phyloP scores from a whole-genome alignment of 2,329 filamentous ascomycete species.

The Thermothelomyces thermophilus region DNA sequence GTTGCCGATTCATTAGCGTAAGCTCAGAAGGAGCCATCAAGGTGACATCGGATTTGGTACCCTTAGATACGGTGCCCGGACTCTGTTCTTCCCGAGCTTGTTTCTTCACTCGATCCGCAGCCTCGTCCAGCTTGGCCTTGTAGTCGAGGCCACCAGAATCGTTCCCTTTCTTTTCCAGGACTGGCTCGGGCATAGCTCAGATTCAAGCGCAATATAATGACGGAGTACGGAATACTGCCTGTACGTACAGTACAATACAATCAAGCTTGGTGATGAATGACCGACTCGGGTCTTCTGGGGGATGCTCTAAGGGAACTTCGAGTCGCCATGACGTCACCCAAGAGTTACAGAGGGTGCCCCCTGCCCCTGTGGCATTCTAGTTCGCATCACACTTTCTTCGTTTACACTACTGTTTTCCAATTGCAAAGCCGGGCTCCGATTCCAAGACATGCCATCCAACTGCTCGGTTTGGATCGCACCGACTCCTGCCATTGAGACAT shows the following conservation, averaged over 20 bases:
- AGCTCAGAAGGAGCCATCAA: not conserved
- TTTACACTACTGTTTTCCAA: too few species aligned
- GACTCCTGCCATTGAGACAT: too few species aligned
- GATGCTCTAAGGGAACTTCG: too few species aligned
- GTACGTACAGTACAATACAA: too few species aligned
- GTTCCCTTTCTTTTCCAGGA: conserved; percentile 10
- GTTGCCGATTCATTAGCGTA: not conserved
- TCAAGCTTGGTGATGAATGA: too few species aligned
- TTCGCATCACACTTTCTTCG: too few species aligned
- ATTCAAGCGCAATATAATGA: not conserved
- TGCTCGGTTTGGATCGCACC: too few species aligned
- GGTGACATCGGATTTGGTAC: conserved; percentile 24
- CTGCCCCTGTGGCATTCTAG: too few species aligned
- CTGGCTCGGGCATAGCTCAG: conserved; percentile 1
- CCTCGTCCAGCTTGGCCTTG: conserved; percentile 41
- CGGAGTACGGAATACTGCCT: not conserved
- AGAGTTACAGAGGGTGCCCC: not conserved
- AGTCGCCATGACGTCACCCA: not conserved
- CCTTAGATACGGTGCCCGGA: conserved; percentile 37
- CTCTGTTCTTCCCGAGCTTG: conserved; percentile 20
- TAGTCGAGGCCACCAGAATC: conserved; percentile 24
- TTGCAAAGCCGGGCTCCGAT: too few species aligned
- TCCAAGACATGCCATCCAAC: too few species aligned
- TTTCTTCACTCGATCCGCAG: conserved; percentile 26
- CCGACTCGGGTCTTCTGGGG: too few species aligned